Evolutionary conservation across 192 early-diverging fungal genomes (phyloP), one percentile per base, ranked within the genome.

Genomic region (Coemansia asiatica): DNA sequence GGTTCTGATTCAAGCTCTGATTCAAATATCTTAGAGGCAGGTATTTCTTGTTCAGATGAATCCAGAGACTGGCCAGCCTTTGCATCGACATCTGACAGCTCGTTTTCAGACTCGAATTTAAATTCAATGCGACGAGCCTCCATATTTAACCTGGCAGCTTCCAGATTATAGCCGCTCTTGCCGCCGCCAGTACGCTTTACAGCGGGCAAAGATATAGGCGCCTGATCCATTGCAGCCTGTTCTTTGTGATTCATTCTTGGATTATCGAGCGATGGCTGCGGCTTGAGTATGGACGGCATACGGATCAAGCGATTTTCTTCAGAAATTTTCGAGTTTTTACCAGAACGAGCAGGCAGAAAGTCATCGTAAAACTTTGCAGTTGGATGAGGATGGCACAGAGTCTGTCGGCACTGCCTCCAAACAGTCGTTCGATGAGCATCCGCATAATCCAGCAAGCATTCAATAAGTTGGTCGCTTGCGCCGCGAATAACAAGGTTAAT

Each of bases 111-210:
- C 48, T 53, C 51, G 18, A 18, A 21, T 13, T 66, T 51, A 28
- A 2, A 36, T 56, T 1, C 53, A 18, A 13, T 60, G 19, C 28
- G 54, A 33, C 33, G 53, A 38, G 33, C n/a, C 28, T 22, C 40
- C n/a, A 40, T 60, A 31, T 28, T 36, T 60, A 63, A 40, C 6
- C 63, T 56, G 0, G 75, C 71, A 12, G 67, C 61, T 2, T 63
- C 56, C 6, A 66, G 40, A 22, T 66, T 70, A 56, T 74, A 79
- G 8, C 76, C 76, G 25, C 36, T 36, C 61, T 79, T 79, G 7
- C 76, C 71, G 3, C 71, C 76, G 10, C 69, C 47, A 13, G 2
- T 44, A 16, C 12, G 10, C 12, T 8, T 13, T 5, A 44, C 12
- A 12, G 2, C 15, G 15, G 8, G 40, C 31, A 33, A 33, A 8